phyloP scores from a whole-genome alignment of 345 rosid species.

The Toxicodendron radicans region DNA sequence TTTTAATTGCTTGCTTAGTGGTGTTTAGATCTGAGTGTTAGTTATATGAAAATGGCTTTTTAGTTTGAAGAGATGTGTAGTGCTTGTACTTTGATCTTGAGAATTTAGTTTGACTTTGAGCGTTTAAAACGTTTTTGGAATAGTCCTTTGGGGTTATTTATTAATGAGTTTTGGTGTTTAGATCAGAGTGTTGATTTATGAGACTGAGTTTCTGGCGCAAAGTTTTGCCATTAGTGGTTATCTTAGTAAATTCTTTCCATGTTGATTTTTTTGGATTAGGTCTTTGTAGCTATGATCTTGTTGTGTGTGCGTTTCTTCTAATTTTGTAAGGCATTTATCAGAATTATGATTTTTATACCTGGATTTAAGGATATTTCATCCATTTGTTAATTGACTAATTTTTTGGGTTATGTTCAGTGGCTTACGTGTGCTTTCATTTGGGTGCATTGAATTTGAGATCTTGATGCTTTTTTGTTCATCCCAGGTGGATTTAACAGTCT shows the following conservation, averaged over 20 bases:
- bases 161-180: background rate
- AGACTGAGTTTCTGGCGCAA: too few relatives aligned
- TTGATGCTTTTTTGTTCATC: background rate
- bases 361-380: background rate
- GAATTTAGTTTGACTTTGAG: background rate
- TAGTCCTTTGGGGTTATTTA: background rate
- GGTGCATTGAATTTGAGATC: slow-evolving; percentile 2
- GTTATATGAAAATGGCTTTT: slow-evolving; percentile 13
- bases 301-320: background rate
- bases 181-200: slow-evolving; percentile 12
- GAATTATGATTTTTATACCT: background rate
- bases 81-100: background rate
- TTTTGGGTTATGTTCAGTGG: background rate
- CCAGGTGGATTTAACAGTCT: background rate
- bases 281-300: background rate
- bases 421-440: background rate
- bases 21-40: slow-evolving; percentile 21
- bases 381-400: background rate
- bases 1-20: slow-evolving; percentile 6
- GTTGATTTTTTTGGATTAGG: background rate
- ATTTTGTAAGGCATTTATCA: background rate
- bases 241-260: background rate
- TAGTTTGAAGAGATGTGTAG: background rate
- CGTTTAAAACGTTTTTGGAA: background rate
- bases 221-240: background rate